A percentile compares a stretch with the other conserved stretches of the same genome.
These are phyloP conservation scores for Skeletonema potamos DNA, from an alignment of 108 stramenopile species.

Conservation along the genomic window DNA sequence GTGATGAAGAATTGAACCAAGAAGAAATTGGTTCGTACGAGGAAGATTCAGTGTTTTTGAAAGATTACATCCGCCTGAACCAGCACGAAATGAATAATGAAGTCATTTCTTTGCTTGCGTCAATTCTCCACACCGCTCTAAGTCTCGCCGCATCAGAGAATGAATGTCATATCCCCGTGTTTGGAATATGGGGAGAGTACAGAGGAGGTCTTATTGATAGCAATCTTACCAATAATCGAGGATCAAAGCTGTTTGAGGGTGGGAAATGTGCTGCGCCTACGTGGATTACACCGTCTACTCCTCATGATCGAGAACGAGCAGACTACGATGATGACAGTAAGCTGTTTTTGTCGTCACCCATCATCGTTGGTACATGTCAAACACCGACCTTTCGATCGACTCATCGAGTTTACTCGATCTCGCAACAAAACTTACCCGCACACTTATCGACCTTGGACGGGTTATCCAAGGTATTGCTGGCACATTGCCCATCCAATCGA, in stretches of 20 bases:
- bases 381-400: conserved; percentile 18
- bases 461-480: conserved; percentile 31
- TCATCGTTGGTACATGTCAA: conserved; percentile 26
- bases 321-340: conserved; percentile 2
- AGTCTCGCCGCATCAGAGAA: conserved; percentile 65
- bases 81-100: conserved; percentile 24
- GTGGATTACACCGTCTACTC: conserved; percentile 21
- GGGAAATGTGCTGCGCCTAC: conserved; percentile 13
- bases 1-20: background rate
- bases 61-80: conserved; percentile 13
- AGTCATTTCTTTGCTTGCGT: conserved; percentile 19
- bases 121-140: conserved; percentile 68
- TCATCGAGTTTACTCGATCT: conserved; percentile 39
- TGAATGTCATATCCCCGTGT: conserved; percentile 69
- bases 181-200: conserved; percentile 81
- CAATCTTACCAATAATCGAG: background rate
- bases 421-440: conserved; percentile 15
- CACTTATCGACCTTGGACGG: conserved; percentile 47
- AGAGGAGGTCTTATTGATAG: conserved; percentile 5
- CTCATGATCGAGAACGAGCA: background rate
- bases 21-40: background rate
- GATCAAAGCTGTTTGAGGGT: background rate
- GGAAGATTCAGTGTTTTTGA: background rate
- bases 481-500: conserved; percentile 18
- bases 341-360: conserved; percentile 33